Evolutionary conservation across 257 asterid genomes (phyloP), one percentile per base, ranked within the genome.

Genomic region (Verbascum thapsus): DNA sequence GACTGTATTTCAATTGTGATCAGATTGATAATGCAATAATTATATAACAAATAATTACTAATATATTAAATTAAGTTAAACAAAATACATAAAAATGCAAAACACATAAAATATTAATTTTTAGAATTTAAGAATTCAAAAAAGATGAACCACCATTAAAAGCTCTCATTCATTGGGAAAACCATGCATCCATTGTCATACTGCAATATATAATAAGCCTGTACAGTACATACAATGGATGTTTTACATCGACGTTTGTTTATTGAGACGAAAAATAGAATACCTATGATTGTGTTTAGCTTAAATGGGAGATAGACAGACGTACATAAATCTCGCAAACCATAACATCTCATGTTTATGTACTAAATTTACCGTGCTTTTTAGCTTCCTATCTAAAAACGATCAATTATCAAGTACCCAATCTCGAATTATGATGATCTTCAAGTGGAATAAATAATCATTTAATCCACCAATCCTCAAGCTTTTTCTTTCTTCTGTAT

Each of bases 291-390:
- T 32, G 54, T 13, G 32, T 42, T 56, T 54, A 42, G 53, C 26
- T 11, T 18, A 17, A 70, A 45, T 56, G 70, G 71, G 58, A 55
- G 45, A 50, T 40, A 6, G 17, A 15, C 57, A 39, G 17, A 15
- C 57, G 30, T 61, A 47, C 71, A 59, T 26, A 69, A 63, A 58
- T 58, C 43, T 47, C 16, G 68, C 30, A 32, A 52, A 40, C 54
- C 43, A 50, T 7, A 63, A 63, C 32, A 26, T 26, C 39, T 38
- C 51, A 41, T 41, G 19, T 62, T 23, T 34, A 19, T 62, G 10
- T 41, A 52, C 39, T n/a, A n/a, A n/a, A 67, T 7, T 15, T 69
- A 19, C 63, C 67, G 49, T 52, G 59, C 60, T 38, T 23, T 34
- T 3, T 52, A 22, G 42, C 19, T 17, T 47, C 55, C 69, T 20